phyloP scores from a whole-genome alignment of 257 asterid species.

The Solanum appendiculatum region DNA sequence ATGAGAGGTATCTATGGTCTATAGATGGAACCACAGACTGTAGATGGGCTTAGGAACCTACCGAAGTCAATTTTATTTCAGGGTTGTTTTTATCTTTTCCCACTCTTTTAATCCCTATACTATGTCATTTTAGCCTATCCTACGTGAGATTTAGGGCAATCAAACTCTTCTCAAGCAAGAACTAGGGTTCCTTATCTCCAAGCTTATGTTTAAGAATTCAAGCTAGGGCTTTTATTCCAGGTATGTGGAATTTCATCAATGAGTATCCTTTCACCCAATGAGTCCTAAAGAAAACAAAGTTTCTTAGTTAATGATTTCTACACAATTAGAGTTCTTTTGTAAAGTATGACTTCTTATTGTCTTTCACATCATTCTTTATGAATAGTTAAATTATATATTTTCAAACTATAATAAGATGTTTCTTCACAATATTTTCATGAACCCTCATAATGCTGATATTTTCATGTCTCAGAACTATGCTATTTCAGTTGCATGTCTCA shows the following conservation, averaged over 20 bases:
- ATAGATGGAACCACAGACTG: too few relatives aligned
- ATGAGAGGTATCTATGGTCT: too few relatives aligned
- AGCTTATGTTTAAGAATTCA: not conserved
- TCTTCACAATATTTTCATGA: not conserved
- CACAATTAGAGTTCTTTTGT: not conserved
- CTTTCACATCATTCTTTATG: not conserved
- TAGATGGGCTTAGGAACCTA: too few relatives aligned
- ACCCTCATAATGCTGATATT: not conserved
- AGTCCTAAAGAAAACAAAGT: too few relatives aligned
- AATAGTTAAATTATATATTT: not conserved
- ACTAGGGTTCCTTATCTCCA: not conserved
- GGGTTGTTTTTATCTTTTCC: too few relatives aligned
- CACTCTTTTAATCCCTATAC: too few relatives aligned
- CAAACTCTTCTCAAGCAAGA: not conserved
- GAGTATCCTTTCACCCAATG: not conserved
- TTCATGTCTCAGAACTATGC: not conserved
- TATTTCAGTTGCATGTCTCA: not conserved
- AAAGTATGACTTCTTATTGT: not conserved
- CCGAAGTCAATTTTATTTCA: too few relatives aligned
- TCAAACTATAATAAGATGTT: not conserved
- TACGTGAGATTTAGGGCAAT: not conserved
- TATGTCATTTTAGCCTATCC: too few relatives aligned
- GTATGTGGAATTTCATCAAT: not conserved
- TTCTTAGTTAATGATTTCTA: not conserved
- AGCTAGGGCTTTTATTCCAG: not conserved